Evolutionary conservation across 2,329 filamentous ascomycete species (phyloP).

Genomic region (Trichocomaceae sp.): DNA sequence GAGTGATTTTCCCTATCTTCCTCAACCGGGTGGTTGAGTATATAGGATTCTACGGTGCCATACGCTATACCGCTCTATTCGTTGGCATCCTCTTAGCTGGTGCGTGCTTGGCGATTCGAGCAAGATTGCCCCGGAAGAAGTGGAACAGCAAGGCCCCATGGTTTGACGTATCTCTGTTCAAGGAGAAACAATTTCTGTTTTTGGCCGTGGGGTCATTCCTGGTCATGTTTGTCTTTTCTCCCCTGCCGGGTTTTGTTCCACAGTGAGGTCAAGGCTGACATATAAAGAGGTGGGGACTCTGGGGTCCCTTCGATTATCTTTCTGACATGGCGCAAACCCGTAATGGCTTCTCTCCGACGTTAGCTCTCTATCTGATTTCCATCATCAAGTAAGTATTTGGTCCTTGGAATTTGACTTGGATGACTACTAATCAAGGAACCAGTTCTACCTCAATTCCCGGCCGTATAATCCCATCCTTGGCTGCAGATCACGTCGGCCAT

Average conservation of each 20-base stretch:
- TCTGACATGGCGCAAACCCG: constrained; percentile 16
- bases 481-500: constrained; percentile 22
- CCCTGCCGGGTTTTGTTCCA: neutral
- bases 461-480: constrained; percentile 20
- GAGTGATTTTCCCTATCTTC: constrained; percentile 22
- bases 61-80: constrained; percentile 20
- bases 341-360: constrained; percentile 16
- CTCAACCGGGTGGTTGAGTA: constrained; percentile 15
- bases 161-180: constrained; percentile 23
- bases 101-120: constrained; percentile 17
- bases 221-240: constrained; percentile 18
- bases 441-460: constrained; percentile 23
- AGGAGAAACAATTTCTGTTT: constrained; percentile 20
- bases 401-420: neutral
- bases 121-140: constrained; percentile 23
- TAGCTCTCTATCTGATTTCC: constrained; percentile 22
- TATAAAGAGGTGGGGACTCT: constrained; percentile 19
- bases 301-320: constrained; percentile 22
- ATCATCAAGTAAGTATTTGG: constrained; percentile 20
- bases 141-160: constrained; percentile 23
- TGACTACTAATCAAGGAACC: neutral
- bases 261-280: constrained; percentile 6
- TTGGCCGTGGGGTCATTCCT: constrained; percentile 23
- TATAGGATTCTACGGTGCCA: constrained; percentile 18
- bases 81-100: constrained; percentile 17